These are phyloP conservation scores for Penicillium verrucosum DNA, from an alignment of 2,329 filamentous ascomycete genomes.

Conservation along the genomic window DNA sequence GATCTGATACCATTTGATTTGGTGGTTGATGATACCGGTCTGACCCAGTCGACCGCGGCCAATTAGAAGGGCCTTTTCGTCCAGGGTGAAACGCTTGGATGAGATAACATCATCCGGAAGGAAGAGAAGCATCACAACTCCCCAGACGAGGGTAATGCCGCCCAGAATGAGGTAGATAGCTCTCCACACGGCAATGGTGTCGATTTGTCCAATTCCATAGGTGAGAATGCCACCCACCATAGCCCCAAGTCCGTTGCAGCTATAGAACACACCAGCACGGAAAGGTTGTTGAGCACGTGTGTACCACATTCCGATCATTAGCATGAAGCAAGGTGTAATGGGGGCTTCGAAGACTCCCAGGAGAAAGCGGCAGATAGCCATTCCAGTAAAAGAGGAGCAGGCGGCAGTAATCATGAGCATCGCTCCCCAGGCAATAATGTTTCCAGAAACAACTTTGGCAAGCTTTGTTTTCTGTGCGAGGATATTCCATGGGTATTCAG, in stretches of 20 bases:
- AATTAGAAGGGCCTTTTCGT: conserved; percentile 47
- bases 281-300: conserved; percentile 47
- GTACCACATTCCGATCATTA: conserved; percentile 53
- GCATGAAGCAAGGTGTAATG: conserved; percentile 51
- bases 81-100: conserved; percentile 41
- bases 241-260: conserved; percentile 41
- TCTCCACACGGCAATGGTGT: conserved; percentile 45
- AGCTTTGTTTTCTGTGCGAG: conserved; percentile 29
- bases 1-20: conserved; percentile 50
- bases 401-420: conserved; percentile 47
- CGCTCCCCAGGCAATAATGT: conserved; percentile 44
- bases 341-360: conserved; percentile 50
- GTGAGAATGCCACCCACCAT: conserved; percentile 32
- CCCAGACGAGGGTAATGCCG: conserved; percentile 45
- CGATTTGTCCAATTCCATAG: conserved; percentile 42
- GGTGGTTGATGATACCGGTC: conserved; percentile 49
- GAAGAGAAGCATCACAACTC: conserved; percentile 38
- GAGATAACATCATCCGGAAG: conserved; percentile 46
- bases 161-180: conserved; percentile 48
- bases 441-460: conserved; percentile 30
- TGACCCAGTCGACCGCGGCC: conserved; percentile 37
- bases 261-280: conserved; percentile 46
- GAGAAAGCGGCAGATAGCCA: conserved; percentile 47
- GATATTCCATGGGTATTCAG: conserved; percentile 44
- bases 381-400: conserved; percentile 41